These are phyloP conservation scores for Falciphora oryzae DNA, from an alignment of 2,329 filamentous ascomycete genomes.

Conservation along the genomic window DNA sequence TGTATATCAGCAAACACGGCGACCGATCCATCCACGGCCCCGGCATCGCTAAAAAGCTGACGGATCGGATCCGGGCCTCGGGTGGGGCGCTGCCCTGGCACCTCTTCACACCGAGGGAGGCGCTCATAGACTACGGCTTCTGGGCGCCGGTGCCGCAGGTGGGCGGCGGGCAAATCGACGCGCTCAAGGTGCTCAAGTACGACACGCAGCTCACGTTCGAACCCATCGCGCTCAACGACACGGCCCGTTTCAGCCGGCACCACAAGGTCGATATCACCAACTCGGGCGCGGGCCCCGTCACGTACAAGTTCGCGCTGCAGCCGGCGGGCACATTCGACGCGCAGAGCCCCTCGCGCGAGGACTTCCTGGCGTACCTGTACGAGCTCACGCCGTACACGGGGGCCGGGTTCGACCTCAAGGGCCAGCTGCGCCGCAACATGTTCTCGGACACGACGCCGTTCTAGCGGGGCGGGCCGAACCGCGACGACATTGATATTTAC, in stretches of 20 bases:
- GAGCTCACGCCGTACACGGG: conserved; percentile 20
- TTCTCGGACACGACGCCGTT: conserved; percentile 9
- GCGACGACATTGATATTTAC: conserved; percentile 8
- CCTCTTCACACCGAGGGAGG: background rate
- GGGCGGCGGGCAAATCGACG: conserved; percentile 36
- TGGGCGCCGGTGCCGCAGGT: conserved; percentile 15
- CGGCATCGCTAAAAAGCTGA: background rate
- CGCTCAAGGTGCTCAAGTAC: conserved; percentile 35
- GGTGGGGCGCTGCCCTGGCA: conserved; percentile 3
- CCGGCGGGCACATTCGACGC: conserved; percentile 28
- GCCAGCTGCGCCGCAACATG: conserved; percentile 3
- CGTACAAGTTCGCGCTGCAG: conserved; percentile 25
- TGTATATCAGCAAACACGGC: conserved; percentile 29
- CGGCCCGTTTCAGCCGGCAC: conserved; percentile 29
- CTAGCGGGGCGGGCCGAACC: conserved; percentile 7
- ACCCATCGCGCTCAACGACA: conserved; percentile 39
- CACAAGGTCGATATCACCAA: conserved; percentile 30
- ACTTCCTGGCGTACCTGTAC: conserved; percentile 12
- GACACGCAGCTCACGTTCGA: conserved; percentile 29
- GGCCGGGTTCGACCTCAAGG: conserved; percentile 10
- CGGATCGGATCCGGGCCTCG: background rate
- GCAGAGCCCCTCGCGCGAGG: conserved; percentile 22
- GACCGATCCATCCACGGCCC: conserved; percentile 15
- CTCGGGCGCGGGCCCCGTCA: conserved; percentile 26
- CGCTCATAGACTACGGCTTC: conserved; percentile 3